Base-by-base conservation (phyloP, 2,329 filamentous ascomycete species). In the Mariannaea sp. region DNA sequence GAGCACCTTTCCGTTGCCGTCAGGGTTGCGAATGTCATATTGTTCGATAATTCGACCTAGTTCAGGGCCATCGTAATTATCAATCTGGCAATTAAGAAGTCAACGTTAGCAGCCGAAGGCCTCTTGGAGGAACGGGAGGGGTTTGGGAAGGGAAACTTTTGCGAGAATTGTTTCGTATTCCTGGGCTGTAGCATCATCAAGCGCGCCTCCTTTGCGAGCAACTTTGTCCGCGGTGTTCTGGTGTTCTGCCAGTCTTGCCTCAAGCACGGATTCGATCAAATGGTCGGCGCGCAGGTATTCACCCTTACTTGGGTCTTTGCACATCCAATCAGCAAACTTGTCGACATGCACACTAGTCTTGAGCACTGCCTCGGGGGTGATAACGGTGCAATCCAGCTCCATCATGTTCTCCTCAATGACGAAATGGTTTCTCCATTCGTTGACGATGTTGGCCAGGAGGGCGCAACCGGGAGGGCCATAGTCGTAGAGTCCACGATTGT, bases 311-410 rank as follows among this genome's bases (percentile, higher is more conserved):
- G 93, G 91, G 74, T 99, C 94, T 75, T 96, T 96, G 86, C 90
- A 96, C 92, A 97, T 97, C 90, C 90, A 97, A 74, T 97, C 93
- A 74, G 91, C 89, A 70, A 97, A 97, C 75, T 96, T 96, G 74
- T 97, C 93, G 61, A 97, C 94, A 77, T 99, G 94, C 60, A 94
- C 94, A 72, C 86, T 90, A 48, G 93, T 96, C 83, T 97, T 96
- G 69, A 99, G 84, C 29, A 99, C 90, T 40, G 94, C 89, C 67
- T 94, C 86, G 27, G 94, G 94, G 33, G 94, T 99, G 69, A 99
- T 76, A 76, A 93, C 94, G 30, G 90, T 94, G 77, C 90, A 96
- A 77, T 96, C 92, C 61, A 96, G 86, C 77, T 96, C 91, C 62
- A 96, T 85, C 91, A 96, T 96, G 71, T 96, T 89, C 78, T 96